Percentiles rank a stretch among this genome's conserved stretches.
Evolutionary conservation across 495 filamentous ascomycete genomes (phyloP).

Genomic region (Bryoglossum gracile): DNA sequence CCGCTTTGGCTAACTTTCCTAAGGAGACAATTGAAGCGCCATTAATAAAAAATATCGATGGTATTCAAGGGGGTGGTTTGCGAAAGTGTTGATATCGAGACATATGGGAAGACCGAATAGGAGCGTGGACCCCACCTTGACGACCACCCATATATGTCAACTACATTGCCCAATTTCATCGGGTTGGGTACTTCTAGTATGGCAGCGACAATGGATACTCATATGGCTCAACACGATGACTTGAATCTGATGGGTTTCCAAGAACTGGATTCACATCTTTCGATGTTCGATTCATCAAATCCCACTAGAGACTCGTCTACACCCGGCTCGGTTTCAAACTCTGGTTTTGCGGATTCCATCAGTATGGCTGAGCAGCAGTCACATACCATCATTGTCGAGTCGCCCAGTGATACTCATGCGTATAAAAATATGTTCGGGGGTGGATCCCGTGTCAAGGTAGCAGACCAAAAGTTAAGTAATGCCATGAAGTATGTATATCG

Average conservation of each 20-base stretch:
- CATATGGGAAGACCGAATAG: constrained; percentile 20
- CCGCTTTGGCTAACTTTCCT: constrained; percentile 12
- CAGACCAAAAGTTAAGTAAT: constrained; percentile 8
- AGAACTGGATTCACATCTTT: constrained; percentile 26
- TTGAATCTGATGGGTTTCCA: constrained; percentile 26
- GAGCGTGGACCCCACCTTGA: constrained; percentile 14
- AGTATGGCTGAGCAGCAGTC: constrained; percentile 10
- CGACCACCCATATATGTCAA: constrained; percentile 22
- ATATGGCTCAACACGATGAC: constrained; percentile 22
- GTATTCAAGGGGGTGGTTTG: constrained; percentile 7
- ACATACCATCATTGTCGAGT: constrained; percentile 22
- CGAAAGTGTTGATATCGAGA: constrained; percentile 20
- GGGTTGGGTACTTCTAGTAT: constrained; percentile 15
- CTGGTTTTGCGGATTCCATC: constrained; percentile 13
- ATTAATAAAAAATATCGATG: constrained; percentile 13
- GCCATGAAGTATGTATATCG: constrained; percentile 15
- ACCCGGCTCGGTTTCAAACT: constrained; percentile 16
- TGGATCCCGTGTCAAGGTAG: constrained; percentile 6
- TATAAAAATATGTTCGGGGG: constrained; percentile 1
- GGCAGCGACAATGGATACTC: constrained; percentile 22
- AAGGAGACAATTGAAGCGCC: constrained; percentile 1
- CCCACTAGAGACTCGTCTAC: constrained; percentile 15
- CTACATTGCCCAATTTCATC: constrained; percentile 12
- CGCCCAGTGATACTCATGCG: constrained; percentile 11
- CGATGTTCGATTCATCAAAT: constrained; percentile 21